Evolutionary conservation across 768 basidiomycete genomes (phyloP).

Genomic region (Sutorius australiensis): DNA sequence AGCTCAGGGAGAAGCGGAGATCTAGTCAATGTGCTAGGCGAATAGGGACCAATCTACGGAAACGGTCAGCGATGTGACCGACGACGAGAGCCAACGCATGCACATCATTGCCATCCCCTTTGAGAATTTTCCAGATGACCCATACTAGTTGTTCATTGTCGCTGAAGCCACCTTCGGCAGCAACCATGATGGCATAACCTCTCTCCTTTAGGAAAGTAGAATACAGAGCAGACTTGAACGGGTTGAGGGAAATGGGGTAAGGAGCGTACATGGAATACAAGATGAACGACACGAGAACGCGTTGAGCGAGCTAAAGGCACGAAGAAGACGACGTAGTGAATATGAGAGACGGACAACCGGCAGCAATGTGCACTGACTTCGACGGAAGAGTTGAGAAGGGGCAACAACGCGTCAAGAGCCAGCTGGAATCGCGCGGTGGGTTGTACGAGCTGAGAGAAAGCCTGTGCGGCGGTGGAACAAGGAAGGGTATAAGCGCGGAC

Average conservation of each 20-base stretch:
- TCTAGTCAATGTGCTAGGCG: conserved; percentile 67
- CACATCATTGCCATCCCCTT: conserved; percentile 79
- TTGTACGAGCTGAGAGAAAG: conserved; percentile 72
- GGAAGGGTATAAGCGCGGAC: conserved; percentile 63
- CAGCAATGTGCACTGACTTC: conserved; percentile 44
- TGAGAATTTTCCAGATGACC: conserved; percentile 85
- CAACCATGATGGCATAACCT: conserved; percentile 51
- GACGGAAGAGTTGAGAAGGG: conserved; percentile 54
- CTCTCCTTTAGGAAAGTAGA: conserved; percentile 67
- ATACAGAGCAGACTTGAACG: conserved; percentile 72
- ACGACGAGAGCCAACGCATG: neutral
- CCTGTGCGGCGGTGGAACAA: conserved; percentile 73
- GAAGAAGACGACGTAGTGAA: conserved; percentile 11
- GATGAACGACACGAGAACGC: conserved; percentile 76
- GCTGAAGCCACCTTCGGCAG: conserved; percentile 46
- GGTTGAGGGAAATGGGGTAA: conserved; percentile 75
- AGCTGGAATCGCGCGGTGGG: conserved; percentile 77
- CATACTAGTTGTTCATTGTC: conserved; percentile 77
- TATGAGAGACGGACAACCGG: conserved; percentile 13
- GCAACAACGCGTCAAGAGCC: conserved; percentile 77
- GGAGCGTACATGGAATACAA: conserved; percentile 78
- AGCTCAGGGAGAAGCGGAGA: conserved; percentile 75
- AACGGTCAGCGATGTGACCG: conserved; percentile 1
- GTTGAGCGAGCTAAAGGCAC: conserved; percentile 54
- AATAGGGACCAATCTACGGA: conserved; percentile 75